Percentiles rank a stretch among this genome's conserved stretches.
These are phyloP conservation scores for Mangifera indica DNA, from an alignment of 345 rosid species.

Conservation along the genomic window DNA sequence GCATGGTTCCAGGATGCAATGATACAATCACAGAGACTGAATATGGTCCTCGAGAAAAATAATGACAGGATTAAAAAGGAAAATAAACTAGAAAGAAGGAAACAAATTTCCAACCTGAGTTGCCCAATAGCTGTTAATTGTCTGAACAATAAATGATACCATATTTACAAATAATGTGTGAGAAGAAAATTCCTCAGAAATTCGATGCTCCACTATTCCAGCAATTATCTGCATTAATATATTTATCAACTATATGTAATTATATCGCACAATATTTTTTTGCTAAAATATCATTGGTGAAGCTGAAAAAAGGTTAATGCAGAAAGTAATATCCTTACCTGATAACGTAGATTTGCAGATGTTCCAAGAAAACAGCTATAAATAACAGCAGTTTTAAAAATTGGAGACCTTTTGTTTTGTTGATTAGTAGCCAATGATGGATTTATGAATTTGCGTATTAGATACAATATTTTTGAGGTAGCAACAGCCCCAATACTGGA, in stretches of 20 bases:
- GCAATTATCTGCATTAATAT: constrained; percentile 72
- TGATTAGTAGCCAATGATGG: constrained; percentile 48
- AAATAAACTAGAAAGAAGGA: not conserved
- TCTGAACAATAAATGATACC: constrained; percentile 79
- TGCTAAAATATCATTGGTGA: not conserved
- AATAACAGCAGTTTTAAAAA: constrained; percentile 76
- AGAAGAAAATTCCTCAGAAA: constrained; percentile 75
- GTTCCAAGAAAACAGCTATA: constrained; percentile 79
- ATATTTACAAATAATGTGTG: constrained; percentile 72
- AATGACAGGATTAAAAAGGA: constrained; percentile 12
- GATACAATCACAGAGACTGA: not conserved
- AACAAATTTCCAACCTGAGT: constrained; percentile 68
- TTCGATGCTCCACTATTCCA: constrained; percentile 84
- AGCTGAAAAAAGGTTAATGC: constrained; percentile 1
- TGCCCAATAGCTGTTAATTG: constrained; percentile 87
- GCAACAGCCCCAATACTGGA: constrained; percentile 88
- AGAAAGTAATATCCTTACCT: constrained; percentile 43
- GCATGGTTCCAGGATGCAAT: not conserved
- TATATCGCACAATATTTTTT: too few species aligned
- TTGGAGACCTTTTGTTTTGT: constrained; percentile 71
- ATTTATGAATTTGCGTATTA: constrained; percentile 49
- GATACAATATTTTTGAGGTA: constrained; percentile 63
- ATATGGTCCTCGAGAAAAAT: not conserved
- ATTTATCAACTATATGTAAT: not conserved
- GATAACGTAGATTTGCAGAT: constrained; percentile 91